Base-by-base conservation (phyloP, 768 basidiomycete genomes). In the Kwoniella pini region DNA sequence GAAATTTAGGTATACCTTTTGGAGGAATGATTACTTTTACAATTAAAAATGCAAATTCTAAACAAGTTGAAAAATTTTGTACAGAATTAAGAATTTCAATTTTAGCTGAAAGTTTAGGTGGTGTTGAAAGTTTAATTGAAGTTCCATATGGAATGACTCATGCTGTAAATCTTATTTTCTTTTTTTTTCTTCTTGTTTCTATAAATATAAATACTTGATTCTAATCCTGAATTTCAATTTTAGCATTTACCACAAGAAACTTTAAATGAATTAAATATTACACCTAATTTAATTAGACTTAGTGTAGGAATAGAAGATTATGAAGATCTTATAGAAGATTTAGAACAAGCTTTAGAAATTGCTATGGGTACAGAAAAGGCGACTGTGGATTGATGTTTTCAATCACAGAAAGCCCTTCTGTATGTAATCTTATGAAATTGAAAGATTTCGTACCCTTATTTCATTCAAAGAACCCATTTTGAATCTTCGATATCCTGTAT, bases 141-240 rank as follows among this genome's bases (percentile, higher is more conserved):
- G 82, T 89, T 44, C 94, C 93, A 0, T 85, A 87, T 43, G 81
- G 82, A 79, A 96, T 96, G 93, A 95, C 91, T 7, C 94, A 96
- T 76, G 87, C 85, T 19, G 78, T 78, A 58, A 67, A 77, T 72
- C n/a, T n/a, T n/a, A n/a, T n/a, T n/a, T n/a, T n/a, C n/a, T n/a
- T n/a, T n/a, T n/a, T n/a, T n/a, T n/a, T n/a, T n/a, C n/a, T n/a
- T n/a, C n/a, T n/a, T n/a, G n/a, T n/a, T n/a, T n/a, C n/a, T n/a
- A n/a, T n/a, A n/a, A n/a, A n/a, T n/a, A n/a, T n/a, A n/a, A n/a
- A n/a, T n/a, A n/a, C n/a, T n/a, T n/a, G n/a, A n/a, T n/a, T n/a
- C n/a, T n/a, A n/a, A n/a, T n/a, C n/a, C n/a, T n/a, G n/a, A n/a
- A n/a, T n/a, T n/a, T n/a, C n/a, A n/a, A n/a, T n/a, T n/a, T n/a